Percentiles rank a stretch among this genome's conserved stretches.
These are phyloP conservation scores for Globisporangium cederbergense DNA, from an alignment of 352 stramenopile genomes.

Conservation along the genomic window DNA sequence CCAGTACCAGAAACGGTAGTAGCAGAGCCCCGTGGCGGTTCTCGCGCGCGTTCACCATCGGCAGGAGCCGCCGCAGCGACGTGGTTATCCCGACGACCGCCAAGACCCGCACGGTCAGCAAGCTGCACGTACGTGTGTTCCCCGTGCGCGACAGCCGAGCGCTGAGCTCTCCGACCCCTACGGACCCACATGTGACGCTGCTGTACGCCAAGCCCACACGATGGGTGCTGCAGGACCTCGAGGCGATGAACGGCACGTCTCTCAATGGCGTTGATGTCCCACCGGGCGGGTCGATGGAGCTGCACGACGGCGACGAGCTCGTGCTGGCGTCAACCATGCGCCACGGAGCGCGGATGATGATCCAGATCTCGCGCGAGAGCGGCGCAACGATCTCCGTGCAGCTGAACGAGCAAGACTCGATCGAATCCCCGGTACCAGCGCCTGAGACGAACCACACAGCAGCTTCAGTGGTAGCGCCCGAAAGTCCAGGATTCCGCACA, in stretches of 20 bases:
- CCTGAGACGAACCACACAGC: slow-evolving; percentile 18
- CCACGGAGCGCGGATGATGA: slow-evolving; percentile 47
- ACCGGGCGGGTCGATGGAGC: slow-evolving; percentile 46
- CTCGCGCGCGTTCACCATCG: slow-evolving; percentile 56
- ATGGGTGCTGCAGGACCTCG: slow-evolving; percentile 79
- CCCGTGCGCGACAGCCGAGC: slow-evolving; percentile 24
- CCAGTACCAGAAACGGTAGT: not conserved
- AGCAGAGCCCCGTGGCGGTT: slow-evolving; percentile 39
- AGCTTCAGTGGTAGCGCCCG: slow-evolving; percentile 1
- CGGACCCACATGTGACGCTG: not conserved
- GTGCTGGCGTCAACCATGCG: slow-evolving; percentile 65
- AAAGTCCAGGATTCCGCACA: slow-evolving; percentile 13
- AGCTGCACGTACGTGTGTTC: slow-evolving; percentile 62
- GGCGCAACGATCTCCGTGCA: slow-evolving; percentile 41
- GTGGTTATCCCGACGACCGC: slow-evolving; percentile 66
- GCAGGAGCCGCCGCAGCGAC: slow-evolving; percentile 65
- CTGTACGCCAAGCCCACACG: slow-evolving; percentile 23
- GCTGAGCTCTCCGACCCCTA: not conserved
- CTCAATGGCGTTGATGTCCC: slow-evolving; percentile 67
- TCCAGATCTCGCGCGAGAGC: slow-evolving; percentile 44
- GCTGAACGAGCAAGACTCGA: slow-evolving; percentile 19
- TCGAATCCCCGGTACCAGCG: not conserved
- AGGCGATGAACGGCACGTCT: slow-evolving; percentile 77
- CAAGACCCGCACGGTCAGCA: slow-evolving; percentile 76
- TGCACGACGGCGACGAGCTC: slow-evolving; percentile 68